Evolutionary conservation across 495 filamentous ascomycete genomes (phyloP), one percentile per base, ranked within the genome.

Genomic region (Articulospora tetracladia): DNA sequence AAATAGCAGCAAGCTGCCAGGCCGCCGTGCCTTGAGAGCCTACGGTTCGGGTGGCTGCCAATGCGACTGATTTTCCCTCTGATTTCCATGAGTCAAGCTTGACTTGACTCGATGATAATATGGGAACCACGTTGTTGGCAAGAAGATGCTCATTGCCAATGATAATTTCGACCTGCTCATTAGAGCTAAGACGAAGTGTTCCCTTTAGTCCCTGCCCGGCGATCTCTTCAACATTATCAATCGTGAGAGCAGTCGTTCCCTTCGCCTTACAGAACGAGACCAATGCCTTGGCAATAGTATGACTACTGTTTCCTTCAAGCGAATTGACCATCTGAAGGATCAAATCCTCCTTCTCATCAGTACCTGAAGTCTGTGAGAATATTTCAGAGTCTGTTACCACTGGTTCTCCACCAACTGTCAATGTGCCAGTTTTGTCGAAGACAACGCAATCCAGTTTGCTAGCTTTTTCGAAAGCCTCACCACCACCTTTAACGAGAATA

Each of bases 381-480:
- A 86, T 63, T 63, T 86, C 76, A 56, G 87, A 81, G 48, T 95
- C 88, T 0, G 91, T 89, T 24, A 98, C 86, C 10, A 74, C 86
- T 0, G 93, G 84, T 55, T 92, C 87, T 32, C 89, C 91, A 34
- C 93, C 93, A 65, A 90, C 76, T 0, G 93, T 98, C 51, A 98
- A 74, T 1, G 93, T 98, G 0, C 93, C 93, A 0, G 93, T 98
- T 76, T 98, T 98, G 76, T 98, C 93, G 66, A 98, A 97, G 15
- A 97, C 91, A 22, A 97, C 84, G 56, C 86, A 87, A 69, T 95
- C 90, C 7, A 97, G 79, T 3, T 79, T 79, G 62, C 91, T 95
- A 12, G 94, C 92, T 74, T 95, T 92, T 72, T 98, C 90, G 66
- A 98, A 97, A 1, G 94, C 93, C 68, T 96, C 91, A 24, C 93